Conservation (phyloP, 2,329 filamentous ascomycete species). For the Colletotrichum sp. region DNA sequence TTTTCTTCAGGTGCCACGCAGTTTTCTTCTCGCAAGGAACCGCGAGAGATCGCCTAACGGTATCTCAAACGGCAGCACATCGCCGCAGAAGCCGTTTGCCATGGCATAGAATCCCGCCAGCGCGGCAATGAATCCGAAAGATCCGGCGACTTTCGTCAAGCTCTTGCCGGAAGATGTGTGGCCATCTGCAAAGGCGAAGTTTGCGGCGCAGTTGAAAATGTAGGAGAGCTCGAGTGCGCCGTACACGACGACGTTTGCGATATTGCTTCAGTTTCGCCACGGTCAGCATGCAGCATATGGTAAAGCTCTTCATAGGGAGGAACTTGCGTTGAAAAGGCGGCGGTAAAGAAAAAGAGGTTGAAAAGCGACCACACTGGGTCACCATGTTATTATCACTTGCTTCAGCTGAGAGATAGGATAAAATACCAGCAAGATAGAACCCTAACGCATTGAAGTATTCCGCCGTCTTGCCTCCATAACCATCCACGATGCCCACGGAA, state of each 20-base stretch:
- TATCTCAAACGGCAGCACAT: neutral
- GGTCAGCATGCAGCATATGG: neutral
- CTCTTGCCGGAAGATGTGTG: neutral
- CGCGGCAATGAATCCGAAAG: neutral
- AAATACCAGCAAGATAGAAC: neutral
- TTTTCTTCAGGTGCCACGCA: neutral
- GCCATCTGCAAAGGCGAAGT: neutral
- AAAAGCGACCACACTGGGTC: rapidly evolving
- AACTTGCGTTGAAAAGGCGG: neutral
- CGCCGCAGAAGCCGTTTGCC: neutral
- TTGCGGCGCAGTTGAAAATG: neutral
- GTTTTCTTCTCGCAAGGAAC: neutral
- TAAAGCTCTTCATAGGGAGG: rapidly evolving
- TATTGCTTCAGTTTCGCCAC: neutral
- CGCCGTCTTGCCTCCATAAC: neutral
- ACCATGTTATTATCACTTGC: rapidly evolving
- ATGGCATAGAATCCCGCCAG: neutral
- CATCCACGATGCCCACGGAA: neutral
- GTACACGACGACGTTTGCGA: neutral
- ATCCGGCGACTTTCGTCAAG: neutral
- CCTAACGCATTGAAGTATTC: neutral
- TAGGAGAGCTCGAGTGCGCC: neutral
- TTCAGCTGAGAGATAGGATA: neutral
- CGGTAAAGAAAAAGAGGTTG: neutral
- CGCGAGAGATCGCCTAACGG: neutral